Conservation (phyloP, 441 rosid genomes). For the Daphne laureola region DNA sequence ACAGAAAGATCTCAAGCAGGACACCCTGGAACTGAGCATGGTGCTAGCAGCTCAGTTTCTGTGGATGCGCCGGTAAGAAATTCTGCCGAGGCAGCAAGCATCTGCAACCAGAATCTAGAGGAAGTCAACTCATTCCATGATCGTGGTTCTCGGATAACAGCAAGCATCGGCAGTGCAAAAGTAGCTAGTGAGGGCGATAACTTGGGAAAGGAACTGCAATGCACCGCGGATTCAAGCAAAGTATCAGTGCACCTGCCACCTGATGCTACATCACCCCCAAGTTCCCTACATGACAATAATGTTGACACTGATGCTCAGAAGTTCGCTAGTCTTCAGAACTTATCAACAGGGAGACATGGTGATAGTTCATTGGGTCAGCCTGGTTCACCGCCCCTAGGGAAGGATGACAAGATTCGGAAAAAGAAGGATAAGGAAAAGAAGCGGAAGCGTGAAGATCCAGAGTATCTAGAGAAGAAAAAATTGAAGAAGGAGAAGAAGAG, state of each 20-base stretch:
- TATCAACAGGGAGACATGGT: slow-evolving; percentile 34
- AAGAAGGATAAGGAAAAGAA: slow-evolving; percentile 51
- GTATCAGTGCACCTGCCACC: slow-evolving; percentile 30
- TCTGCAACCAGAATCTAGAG: slow-evolving; percentile 73
- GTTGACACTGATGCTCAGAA: slow-evolving; percentile 44
- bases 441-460: slow-evolving; percentile 57
- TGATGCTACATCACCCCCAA: slow-evolving; percentile 37
- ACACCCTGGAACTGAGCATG: slow-evolving; percentile 40
- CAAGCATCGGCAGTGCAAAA: slow-evolving; percentile 91
- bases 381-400: slow-evolving; percentile 25
- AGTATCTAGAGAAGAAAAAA: slow-evolving; percentile 65
- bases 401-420: slow-evolving; percentile 43
- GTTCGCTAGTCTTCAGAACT: slow-evolving; percentile 61
- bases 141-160: slow-evolving; percentile 86
- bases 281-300: slow-evolving; percentile 36
- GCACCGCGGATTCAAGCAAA: slow-evolving; percentile 93
- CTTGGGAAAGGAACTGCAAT: slow-evolving; percentile 80
- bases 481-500: slow-evolving; percentile 79
- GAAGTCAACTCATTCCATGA: slow-evolving; percentile 90
- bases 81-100: slow-evolving; percentile 63
- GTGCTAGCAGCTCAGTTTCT: slow-evolving; percentile 77
- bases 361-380: slow-evolving; percentile 21
- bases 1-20: slow-evolving; percentile 66
- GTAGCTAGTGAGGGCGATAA: slow-evolving; percentile 59
- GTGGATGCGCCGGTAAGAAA: slow-evolving; percentile 92